phyloP scores from a whole-genome alignment of 768 basidiomycete genomes.

The Tulasnella sp. region DNA sequence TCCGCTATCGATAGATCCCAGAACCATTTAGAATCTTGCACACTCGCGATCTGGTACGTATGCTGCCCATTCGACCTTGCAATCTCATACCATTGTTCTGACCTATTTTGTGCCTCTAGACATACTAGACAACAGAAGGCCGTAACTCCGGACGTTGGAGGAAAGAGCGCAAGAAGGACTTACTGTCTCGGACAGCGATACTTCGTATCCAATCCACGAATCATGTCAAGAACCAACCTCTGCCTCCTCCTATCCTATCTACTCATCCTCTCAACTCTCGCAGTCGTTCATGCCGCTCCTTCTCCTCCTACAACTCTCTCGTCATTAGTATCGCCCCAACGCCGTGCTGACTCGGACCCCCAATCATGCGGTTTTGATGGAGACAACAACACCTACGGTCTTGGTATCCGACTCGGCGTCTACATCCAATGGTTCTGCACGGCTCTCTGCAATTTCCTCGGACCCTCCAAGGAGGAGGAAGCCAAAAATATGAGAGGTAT shows the following conservation, averaged over 20 bases:
- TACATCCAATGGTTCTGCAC: constrained; percentile 5
- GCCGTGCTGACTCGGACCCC: not conserved
- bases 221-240: not conserved
- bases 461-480: not conserved
- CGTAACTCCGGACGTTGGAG: not conserved
- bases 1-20: not conserved
- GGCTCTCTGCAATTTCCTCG: not conserved
- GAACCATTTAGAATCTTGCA: too few species aligned
- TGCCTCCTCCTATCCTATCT: not conserved
- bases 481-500: not conserved
- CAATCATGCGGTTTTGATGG: constrained; percentile 3
- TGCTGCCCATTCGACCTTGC: too few species aligned
- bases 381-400: constrained; percentile 1
- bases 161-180: not conserved
- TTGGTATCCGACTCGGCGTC: not conserved
- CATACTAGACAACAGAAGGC: not conserved
- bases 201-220: not conserved
- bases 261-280: not conserved
- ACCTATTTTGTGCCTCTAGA: too few species aligned
- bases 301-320: not conserved
- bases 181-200: not conserved
- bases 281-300: not conserved
- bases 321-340: not conserved
- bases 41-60: too few species aligned
- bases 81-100: too few species aligned